Percentiles rank a stretch among this genome's conserved stretches.
Conservation (phyloP, 169 alveolate genomes). For the Eimeria tenella region DNA sequence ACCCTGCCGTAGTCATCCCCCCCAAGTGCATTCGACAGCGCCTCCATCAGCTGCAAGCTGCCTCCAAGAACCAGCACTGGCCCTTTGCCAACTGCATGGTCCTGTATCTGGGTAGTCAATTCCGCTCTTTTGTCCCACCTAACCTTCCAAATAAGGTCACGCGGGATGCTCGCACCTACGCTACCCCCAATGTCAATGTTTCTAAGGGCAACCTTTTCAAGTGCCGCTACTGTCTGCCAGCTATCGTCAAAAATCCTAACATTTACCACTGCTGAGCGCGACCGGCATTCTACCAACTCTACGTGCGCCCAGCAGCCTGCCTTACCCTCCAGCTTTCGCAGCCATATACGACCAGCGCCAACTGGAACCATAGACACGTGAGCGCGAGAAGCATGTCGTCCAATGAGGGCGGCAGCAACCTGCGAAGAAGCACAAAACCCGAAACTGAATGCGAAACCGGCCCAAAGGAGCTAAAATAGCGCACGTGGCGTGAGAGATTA, state of each 20-base stretch:
- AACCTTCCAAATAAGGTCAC: conserved; percentile 81
- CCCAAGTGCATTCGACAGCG: conserved; percentile 66
- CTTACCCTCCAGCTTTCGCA: conserved; percentile 69
- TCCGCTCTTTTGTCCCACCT: conserved; percentile 73
- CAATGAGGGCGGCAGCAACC: conserved; percentile 74
- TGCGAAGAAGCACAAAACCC: conserved; percentile 78
- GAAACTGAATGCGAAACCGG: not conserved
- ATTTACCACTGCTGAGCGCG: conserved; percentile 71
- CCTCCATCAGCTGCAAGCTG: conserved; percentile 69
- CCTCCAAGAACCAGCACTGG: conserved; percentile 79
- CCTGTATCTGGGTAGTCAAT: conserved; percentile 13
- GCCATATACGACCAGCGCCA: conserved; percentile 77
- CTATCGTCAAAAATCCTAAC: conserved; percentile 67
- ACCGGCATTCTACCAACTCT: conserved; percentile 38
- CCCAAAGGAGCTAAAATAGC: too few species aligned
- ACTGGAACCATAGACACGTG: conserved; percentile 85
- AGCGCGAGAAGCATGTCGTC: conserved; percentile 64
- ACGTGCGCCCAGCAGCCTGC: conserved; percentile 79
- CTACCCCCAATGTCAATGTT: conserved; percentile 76
- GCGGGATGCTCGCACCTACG: conserved; percentile 81
- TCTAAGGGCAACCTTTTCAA: conserved; percentile 69
- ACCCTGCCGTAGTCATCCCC: conserved; percentile 59
- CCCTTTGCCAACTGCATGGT: conserved; percentile 36
- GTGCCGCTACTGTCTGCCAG: conserved; percentile 66
- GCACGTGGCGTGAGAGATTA: too few species aligned